Base-by-base conservation (phyloP, 805 yeast genomes). In the Hyphopichia homilentoma region DNA sequence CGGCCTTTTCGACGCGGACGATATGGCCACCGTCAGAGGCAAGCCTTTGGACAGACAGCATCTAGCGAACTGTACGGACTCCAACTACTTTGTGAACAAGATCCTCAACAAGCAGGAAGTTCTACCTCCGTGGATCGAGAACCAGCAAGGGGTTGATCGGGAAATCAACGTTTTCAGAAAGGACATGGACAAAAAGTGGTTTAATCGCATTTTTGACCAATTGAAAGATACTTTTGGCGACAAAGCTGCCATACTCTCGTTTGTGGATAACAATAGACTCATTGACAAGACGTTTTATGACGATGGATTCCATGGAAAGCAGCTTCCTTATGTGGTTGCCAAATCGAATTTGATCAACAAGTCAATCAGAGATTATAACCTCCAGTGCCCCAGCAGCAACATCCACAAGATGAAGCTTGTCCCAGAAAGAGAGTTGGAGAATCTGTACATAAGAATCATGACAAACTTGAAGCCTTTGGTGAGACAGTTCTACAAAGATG, bases 81-180 rank as follows among this genome's bases (percentile, higher is more conserved):
- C 66, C 4, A 57, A 81, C 45, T 85, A 79, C 52, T 85, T 86
- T 51, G 57, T 88, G 60, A 88, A 88, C 57, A 78, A 84, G 40
- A 81, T 88, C 27, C 58, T 88, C 35, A 75, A 71, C 40, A 72
- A 75, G 26, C 96, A 88, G 54, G 88, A 85, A 30, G 79, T 85
- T 1, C 62, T 79, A 7, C 95, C 96, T 0, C 95, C 95, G 0
- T 88, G 96, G 96, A 81, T 88, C 22, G 95, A 86, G 45, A 79
- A 75, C 70, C 50, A 86, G 50, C 29, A 85, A 76, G 19, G 94
- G 80, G 64, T 89, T 79, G 71, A 72, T 26, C 38, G 46, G 2
- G 74, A 73, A 22, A 65, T 83, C 6, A 50, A 45, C 2, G 47
- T 47, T 0, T 77, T 84, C 33, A 56, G 88, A 32, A 39, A 43